Evolutionary conservation across 352 stramenopile species (phyloP).

Genomic region (Pythium biforme): DNA sequence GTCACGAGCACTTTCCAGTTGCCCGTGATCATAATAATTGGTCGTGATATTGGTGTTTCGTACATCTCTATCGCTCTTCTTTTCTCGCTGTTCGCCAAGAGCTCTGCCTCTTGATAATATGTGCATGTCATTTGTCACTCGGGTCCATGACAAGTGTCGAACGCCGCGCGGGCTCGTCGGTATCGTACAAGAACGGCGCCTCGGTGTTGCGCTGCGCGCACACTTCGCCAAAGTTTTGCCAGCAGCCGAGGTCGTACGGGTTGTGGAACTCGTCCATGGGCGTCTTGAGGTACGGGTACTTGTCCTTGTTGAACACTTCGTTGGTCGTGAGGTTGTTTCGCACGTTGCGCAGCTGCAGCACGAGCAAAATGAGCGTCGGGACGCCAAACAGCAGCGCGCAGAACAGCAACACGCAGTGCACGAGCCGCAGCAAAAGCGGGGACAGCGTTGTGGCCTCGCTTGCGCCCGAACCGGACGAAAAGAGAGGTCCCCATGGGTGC

Average conservation of each 20-base stretch:
- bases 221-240: constrained; percentile 57
- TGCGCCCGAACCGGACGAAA: constrained; percentile 6
- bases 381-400: constrained; percentile 61
- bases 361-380: constrained; percentile 59
- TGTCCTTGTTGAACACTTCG: constrained; percentile 89
- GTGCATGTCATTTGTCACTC: background rate
- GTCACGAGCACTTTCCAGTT: too few relatives aligned
- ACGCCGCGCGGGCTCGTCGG: background rate
- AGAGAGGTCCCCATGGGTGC: background rate
- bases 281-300: constrained; percentile 84
- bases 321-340: constrained; percentile 76
- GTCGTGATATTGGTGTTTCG: background rate
- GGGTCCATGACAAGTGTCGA: constrained; percentile 10
- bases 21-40: too few relatives aligned
- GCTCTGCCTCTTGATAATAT: too few relatives aligned
- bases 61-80: background rate
- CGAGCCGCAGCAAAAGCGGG: constrained; percentile 44
- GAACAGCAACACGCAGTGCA: constrained; percentile 59
- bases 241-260: constrained; percentile 66
- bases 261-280: constrained; percentile 78
- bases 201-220: constrained; percentile 33
- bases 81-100: too few relatives aligned
- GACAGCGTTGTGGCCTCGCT: constrained; percentile 28
- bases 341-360: constrained; percentile 74
- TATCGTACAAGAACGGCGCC: background rate